phyloP scores from a whole-genome alignment of 192 early-diverging fungal genomes.

The Coemansia sp. region DNA sequence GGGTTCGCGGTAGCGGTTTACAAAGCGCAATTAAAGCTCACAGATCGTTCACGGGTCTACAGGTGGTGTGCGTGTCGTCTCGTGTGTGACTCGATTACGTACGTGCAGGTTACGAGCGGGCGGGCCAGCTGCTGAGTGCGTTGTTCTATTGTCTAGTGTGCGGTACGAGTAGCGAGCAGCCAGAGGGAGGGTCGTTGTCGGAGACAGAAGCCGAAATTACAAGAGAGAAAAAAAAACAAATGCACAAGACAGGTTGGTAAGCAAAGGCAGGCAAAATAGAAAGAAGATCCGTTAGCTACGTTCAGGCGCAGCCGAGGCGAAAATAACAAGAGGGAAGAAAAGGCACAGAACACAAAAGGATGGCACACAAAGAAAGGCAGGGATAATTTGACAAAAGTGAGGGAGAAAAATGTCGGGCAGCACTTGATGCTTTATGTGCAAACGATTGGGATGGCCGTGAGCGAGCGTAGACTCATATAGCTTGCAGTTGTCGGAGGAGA shows the following conservation, averaged over 20 bases:
- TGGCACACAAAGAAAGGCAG: constrained; percentile 7
- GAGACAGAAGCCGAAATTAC: constrained; percentile 2
- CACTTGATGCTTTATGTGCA: constrained; percentile 11
- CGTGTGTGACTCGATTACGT: not conserved
- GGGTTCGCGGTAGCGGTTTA: not conserved
- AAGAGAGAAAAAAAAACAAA: constrained; percentile 1
- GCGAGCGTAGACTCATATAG: constrained; percentile 7
- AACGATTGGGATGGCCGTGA: constrained; percentile 6
- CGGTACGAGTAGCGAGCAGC: not conserved
- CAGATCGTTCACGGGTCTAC: not conserved
- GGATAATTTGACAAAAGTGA: constrained; percentile 18
- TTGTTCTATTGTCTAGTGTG: not conserved
- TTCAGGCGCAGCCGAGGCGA: constrained; percentile 2
- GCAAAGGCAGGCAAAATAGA: constrained; percentile 9
- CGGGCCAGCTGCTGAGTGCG: not conserved
- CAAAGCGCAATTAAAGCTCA: not conserved
- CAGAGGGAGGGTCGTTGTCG: not conserved
- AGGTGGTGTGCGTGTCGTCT: not conserved
- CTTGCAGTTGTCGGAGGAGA: not conserved
- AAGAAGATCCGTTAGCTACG: constrained; percentile 13
- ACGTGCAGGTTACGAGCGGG: not conserved
- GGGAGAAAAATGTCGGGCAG: not conserved
- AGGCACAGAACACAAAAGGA: constrained; percentile 12
- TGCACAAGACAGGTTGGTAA: constrained; percentile 7
- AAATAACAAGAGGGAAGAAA: not conserved